These are phyloP conservation scores for Allantophomopsis cytisporea DNA, from an alignment of 2,329 filamentous ascomycete species.

Conservation along the genomic window DNA sequence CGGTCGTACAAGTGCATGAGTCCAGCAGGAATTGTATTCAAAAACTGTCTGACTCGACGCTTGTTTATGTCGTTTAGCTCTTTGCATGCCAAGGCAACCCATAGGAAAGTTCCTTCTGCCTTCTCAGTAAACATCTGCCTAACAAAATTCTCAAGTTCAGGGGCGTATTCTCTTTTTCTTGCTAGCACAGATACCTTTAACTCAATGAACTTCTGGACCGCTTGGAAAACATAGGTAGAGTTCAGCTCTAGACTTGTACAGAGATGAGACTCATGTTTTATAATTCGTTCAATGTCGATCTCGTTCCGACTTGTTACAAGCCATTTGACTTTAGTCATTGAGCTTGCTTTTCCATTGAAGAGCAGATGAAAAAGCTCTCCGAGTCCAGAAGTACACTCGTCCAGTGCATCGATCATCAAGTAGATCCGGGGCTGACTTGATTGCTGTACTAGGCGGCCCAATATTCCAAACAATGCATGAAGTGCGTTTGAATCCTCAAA, in stretches of 20 bases:
- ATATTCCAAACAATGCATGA: conserved; percentile 24
- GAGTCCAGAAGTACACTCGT: conserved; percentile 23
- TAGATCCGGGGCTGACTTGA: conserved; percentile 6
- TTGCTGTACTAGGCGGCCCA: conserved; percentile 19
- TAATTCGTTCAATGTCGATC: conserved; percentile 19
- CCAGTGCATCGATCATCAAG: conserved; percentile 31
- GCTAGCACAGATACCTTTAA: conserved; percentile 19
- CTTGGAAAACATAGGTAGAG: conserved; percentile 22
- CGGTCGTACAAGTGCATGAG: conserved; percentile 22
- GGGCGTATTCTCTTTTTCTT: conserved; percentile 12
- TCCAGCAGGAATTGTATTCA: conserved; percentile 19
- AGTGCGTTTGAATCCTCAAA: no score
- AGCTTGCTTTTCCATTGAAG: conserved; percentile 6
- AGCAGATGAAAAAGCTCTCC: conserved; percentile 22
- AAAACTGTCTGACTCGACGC: conserved; percentile 5
- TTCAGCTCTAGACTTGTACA: conserved; percentile 13
- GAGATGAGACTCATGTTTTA: conserved; percentile 8
- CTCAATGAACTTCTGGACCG: conserved; percentile 22
- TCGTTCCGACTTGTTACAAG: conserved; percentile 29
- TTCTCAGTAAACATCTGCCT: conserved; percentile 15
- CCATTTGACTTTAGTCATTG: conserved; percentile 21
- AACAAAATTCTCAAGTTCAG: conserved; percentile 6
- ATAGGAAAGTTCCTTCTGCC: conserved; percentile 26
- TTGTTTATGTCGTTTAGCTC: conserved; percentile 11
- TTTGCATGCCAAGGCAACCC: conserved; percentile 26